Evolutionary conservation across 164 flowering plant genomes (phyloP).

Genomic region (Piper betle): DNA sequence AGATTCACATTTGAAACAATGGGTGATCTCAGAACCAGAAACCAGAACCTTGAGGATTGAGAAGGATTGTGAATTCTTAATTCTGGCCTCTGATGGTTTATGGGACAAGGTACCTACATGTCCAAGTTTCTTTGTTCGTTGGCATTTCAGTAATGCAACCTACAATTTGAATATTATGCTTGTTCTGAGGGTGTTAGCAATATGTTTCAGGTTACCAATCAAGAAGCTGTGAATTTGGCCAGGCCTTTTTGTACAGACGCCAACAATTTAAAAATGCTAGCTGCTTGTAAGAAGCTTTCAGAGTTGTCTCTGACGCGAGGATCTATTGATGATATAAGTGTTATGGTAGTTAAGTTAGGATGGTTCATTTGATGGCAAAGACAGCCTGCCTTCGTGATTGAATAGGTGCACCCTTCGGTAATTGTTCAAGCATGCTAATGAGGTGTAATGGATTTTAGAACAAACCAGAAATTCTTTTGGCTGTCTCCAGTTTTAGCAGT

Average conservation of each 20-base stretch:
- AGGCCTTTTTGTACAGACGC: slow-evolving; percentile 25
- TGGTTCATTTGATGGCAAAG: slow-evolving; percentile 9
- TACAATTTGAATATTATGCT: slow-evolving; percentile 1
- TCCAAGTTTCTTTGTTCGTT: too few relatives aligned
- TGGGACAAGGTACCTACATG: slow-evolving; percentile 66
- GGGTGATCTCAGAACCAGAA: slow-evolving; percentile 76
- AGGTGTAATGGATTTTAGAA: neutral
- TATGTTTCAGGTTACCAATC: slow-evolving; percentile 53
- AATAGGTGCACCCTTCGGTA: neutral
- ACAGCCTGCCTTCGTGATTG: too few relatives aligned
- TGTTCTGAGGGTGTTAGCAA: neutral
- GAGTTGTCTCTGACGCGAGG: slow-evolving; percentile 53
- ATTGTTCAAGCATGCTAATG: neutral
- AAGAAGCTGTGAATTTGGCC: slow-evolving; percentile 69
- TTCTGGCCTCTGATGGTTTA: slow-evolving; percentile 83
- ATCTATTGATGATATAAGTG: slow-evolving; percentile 56
- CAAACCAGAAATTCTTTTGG: neutral
- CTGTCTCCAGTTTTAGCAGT: neutral
- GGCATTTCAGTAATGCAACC: too few relatives aligned
- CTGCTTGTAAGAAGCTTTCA: slow-evolving; percentile 64
- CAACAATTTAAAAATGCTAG: slow-evolving; percentile 20
- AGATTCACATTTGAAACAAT: slow-evolving; percentile 52
- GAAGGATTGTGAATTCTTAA: slow-evolving; percentile 54
- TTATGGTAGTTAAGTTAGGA: slow-evolving; percentile 48
- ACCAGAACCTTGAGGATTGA: slow-evolving; percentile 30